Conservation (phyloP, 2,329 filamentous ascomycete genomes). For the Pseudogymnoascus pannorum region DNA sequence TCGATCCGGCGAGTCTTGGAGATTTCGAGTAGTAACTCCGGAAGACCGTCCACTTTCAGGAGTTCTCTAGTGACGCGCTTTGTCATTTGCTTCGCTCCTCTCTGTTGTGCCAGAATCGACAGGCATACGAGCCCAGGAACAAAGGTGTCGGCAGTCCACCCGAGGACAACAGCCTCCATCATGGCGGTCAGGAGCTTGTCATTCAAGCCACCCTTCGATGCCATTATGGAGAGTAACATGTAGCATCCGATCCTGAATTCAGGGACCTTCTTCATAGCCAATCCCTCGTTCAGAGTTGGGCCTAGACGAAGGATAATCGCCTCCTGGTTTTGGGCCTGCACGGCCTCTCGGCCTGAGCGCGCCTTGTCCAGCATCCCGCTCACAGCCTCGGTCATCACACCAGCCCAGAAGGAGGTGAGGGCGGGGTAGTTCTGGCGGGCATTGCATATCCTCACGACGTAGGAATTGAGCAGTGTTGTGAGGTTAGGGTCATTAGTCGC, state of each 20-base stretch:
- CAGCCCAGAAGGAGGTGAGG: constrained; percentile 84
- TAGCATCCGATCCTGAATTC: constrained; percentile 83
- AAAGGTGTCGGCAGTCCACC: constrained; percentile 68
- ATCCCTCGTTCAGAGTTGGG: constrained; percentile 67
- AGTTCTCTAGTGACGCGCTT: constrained; percentile 62
- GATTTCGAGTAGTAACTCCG: constrained; percentile 52
- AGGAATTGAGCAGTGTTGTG: constrained; percentile 67
- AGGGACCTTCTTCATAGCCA: constrained; percentile 67
- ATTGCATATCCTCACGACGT: constrained; percentile 68
- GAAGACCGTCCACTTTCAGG: constrained; percentile 54
- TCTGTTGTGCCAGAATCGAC: constrained; percentile 73
- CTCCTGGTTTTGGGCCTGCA: constrained; percentile 76
- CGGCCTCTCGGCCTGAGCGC: constrained; percentile 65
- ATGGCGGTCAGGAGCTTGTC: constrained; percentile 76
- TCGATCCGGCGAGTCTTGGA: constrained; percentile 60
- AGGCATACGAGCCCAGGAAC: constrained; percentile 71
- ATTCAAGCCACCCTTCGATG: constrained; percentile 70
- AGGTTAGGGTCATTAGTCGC: constrained; percentile 72
- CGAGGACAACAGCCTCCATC: constrained; percentile 79
- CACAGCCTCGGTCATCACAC: constrained; percentile 77
- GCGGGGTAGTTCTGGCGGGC: constrained; percentile 67
- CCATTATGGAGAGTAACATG: constrained; percentile 82
- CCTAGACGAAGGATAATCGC: constrained; percentile 61
- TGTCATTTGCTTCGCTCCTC: constrained; percentile 62
- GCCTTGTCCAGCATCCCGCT: constrained; percentile 73